Evolutionary conservation across 2,329 filamentous ascomycete genomes (phyloP).

Genomic region (Pseudogymnoascus sp.): DNA sequence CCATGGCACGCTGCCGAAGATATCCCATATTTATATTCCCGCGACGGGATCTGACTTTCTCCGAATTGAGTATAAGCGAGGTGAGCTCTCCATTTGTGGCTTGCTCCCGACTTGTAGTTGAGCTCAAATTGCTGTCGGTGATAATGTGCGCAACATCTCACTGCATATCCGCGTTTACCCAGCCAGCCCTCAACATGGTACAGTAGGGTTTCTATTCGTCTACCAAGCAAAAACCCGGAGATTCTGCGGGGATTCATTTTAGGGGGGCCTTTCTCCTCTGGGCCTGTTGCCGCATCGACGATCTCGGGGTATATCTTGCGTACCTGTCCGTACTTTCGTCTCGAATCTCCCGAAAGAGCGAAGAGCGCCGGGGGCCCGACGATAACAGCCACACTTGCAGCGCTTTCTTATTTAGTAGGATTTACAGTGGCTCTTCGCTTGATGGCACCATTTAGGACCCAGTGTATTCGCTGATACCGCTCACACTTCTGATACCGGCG

Average conservation of each 20-base stretch:
- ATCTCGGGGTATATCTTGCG: neutral
- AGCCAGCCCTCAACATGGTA: neutral
- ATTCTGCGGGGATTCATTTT: neutral
- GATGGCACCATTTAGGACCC: conserved; percentile 3
- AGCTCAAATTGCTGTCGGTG: neutral
- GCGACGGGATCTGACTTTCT: neutral
- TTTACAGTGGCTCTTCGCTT: conserved; percentile 2
- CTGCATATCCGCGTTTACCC: neutral
- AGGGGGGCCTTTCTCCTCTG: neutral
- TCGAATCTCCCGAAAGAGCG: conserved; percentile 10
- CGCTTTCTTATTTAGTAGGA: conserved; percentile 7
- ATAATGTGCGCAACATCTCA: neutral
- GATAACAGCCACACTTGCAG: conserved; percentile 5
- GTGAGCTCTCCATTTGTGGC: neutral
- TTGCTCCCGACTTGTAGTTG: conserved; percentile 1
- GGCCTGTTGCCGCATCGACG: neutral
- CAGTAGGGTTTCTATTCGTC: neutral
- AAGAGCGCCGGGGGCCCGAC: neutral
- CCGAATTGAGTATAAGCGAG: neutral
- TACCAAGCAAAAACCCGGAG: neutral
- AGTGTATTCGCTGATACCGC: neutral
- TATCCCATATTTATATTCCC: neutral
- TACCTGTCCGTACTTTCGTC: neutral
- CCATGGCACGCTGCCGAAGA: neutral
- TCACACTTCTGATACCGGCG: neutral